Evolutionary conservation across 208 protist genomes (phyloP), one percentile per base, ranked within the genome.

Genomic region (Leishmania guyanensis): DNA sequence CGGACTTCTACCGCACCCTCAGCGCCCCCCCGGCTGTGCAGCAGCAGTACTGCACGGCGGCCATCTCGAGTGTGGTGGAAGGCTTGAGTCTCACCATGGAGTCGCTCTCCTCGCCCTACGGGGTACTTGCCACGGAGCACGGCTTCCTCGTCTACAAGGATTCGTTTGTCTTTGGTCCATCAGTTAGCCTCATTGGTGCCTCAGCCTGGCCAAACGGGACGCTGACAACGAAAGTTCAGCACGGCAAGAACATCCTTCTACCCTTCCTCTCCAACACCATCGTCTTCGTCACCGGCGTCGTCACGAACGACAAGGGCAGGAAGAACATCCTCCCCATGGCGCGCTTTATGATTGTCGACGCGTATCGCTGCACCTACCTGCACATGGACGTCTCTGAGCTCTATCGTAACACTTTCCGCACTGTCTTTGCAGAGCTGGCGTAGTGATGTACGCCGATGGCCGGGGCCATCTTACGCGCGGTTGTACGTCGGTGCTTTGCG

Each of bases 61-160:
- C 76, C 66, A 77, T 81, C 58, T 17, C 51, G 3, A 84, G 72
- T 60, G 50, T 74, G 64, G 69, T 60, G 12, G 33, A 36, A n/a
- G 81, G 81, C 2, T 56, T 84, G 68, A 79, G 76, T n/a, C 81
- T 84, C 16, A 78, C 81, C 60, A 84, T 80, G 81, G 81, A 84
- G 60, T 70, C 75, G 6, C 10, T 80, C 22, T 60, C 12, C 56
- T 62, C 76, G 4, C 81, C 81, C 2, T 84, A 84, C 62, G n/a
- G 70, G 58, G 14, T 84, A 14, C 66, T 81, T 8, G 81, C 76
- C 22, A 81, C 75, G 4, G 17, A 71, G 16, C 26, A 68, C 10
- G 81, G 81, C 22, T 36, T 84, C 17, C 10, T 84, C 46, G 68
- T 84, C 51, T 84, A 78, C 77, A 84, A 81, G 62, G 81, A 84